Conservation (phyloP, 192 early-diverging fungal species). For the Entophlyctis luteolus region DNA sequence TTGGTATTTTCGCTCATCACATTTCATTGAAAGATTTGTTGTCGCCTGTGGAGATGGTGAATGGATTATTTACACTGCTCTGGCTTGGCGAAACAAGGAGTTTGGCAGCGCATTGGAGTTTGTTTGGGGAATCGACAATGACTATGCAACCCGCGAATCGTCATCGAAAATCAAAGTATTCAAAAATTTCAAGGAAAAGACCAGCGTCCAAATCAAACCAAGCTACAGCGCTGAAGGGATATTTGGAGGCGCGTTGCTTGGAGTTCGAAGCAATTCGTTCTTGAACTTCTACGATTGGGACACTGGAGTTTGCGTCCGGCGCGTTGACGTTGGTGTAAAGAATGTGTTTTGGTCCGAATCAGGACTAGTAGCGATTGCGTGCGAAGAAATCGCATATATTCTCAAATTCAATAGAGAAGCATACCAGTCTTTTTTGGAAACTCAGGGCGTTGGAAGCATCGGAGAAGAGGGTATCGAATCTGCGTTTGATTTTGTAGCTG, state of each 20-base stretch:
- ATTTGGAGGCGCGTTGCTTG: conserved; percentile 87
- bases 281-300: conserved; percentile 99
- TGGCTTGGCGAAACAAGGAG: conserved; percentile 99
- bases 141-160: conserved; percentile 96
- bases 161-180: conserved; percentile 82
- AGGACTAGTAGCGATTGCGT: conserved; percentile 86
- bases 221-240: conserved; percentile 87
- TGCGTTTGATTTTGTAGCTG: conserved; percentile 90
- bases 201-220: conserved; percentile 57
- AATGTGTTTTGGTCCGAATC: conserved; percentile 94
- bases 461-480: conserved; percentile 95
- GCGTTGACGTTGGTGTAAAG: conserved; percentile 87
- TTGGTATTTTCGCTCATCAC: neutral
- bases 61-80: conserved; percentile 99
- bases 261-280: conserved; percentile 77
- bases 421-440: conserved; percentile 68
- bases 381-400: conserved; percentile 91
- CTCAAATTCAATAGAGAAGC: conserved; percentile 89
- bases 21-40: conserved; percentile 63
- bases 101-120: conserved; percentile 94
- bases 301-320: conserved; percentile 79
- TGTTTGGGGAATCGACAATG: conserved; percentile 95
- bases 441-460: conserved; percentile 58
- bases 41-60: conserved; percentile 99
- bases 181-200: conserved; percentile 93